Conservation (phyloP, 225 moss, liverwort and hornwort genomes). For the Thuidium tamariscinum region DNA sequence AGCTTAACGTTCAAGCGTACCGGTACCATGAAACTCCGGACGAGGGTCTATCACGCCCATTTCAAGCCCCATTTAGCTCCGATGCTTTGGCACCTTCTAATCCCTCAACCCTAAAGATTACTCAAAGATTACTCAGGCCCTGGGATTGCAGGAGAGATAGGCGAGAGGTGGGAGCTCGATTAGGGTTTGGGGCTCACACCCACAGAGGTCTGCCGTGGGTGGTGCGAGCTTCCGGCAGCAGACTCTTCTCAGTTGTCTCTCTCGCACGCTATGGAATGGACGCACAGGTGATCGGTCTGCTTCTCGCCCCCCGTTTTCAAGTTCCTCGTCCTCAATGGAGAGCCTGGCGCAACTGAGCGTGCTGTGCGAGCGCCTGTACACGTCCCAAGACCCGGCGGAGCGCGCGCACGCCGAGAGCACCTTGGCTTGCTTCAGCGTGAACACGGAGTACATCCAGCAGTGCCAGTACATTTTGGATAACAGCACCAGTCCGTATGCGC, state of each 20-base stretch:
- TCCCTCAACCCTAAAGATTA: background rate
- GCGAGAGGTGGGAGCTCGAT: background rate
- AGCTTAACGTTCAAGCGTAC: background rate
- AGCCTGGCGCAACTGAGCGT: constrained; percentile 50
- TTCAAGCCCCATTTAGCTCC: background rate
- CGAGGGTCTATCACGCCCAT: background rate
- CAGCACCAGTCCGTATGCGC: constrained; percentile 29
- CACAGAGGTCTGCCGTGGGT: background rate
- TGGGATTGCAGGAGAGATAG: background rate
- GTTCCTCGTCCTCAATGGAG: constrained; percentile 2
- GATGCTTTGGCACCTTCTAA: background rate
- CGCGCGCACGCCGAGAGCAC: constrained; percentile 50
- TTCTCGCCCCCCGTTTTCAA: background rate
- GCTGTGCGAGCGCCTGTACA: constrained; percentile 47
- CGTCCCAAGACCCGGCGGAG: constrained; percentile 44
- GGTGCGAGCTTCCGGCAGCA: background rate
- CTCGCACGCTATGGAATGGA: constrained; percentile 2
- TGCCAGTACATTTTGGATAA: constrained; percentile 47
- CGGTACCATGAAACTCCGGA: background rate
- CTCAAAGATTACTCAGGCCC: background rate
- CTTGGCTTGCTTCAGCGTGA: constrained; percentile 36
- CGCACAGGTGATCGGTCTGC: background rate
- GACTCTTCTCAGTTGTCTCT: background rate
- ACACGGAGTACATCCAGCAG: constrained; percentile 53
- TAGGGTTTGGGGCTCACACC: background rate